Base-by-base conservation (phyloP, 2,329 filamentous ascomycete species). In the Cyphellophora attinorum region DNA sequence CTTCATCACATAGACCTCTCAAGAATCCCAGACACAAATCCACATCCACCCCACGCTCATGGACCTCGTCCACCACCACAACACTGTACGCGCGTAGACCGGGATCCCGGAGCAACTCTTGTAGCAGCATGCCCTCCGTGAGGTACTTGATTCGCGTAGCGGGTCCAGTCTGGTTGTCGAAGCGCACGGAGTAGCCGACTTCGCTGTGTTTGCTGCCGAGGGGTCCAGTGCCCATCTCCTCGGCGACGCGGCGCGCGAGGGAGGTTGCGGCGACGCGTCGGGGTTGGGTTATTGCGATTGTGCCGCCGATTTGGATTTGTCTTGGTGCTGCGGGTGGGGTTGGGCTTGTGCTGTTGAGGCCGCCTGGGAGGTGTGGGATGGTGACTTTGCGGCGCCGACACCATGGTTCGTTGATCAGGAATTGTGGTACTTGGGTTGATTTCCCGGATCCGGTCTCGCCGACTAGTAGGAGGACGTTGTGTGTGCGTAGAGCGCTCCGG, bases 401-500 rank as follows among this genome's bases (percentile, higher is more conserved):
- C 86, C 88, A 96, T 5, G 74, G 61, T 51, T 95, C 83, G 16
- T 68, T 63, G 29, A 81, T 74, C 5, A 98, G 64, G 43, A 94
- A 95, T 52, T 96, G 91, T 0, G 91, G 89, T 0, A 95, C 79
- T 59, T 98, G 91, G 0, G 91, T 98, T 64, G 84, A 93, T 62
- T 98, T 98, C 54, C 91, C 91, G 11, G 85, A 93, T 55, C 91
- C 91, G 0, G 91, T 98, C 58, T 96, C 89, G 62, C 89, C 89
- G 2, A 91, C 81, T 11, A 98, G 64, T 0, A 98, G 69, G 33
- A 98, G 72, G 1, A 94, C 75, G 50, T 93, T 75, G 42, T 75
- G 77, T 19, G 74, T 61, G 10, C 65, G 64, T 5, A 94, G 61
- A 2, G 73, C 66, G 11, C 66, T 53, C 21, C 76, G 75, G 32